phyloP scores from a whole-genome alignment of 2,329 filamentous ascomycete species.

The Endothia cerciana region DNA sequence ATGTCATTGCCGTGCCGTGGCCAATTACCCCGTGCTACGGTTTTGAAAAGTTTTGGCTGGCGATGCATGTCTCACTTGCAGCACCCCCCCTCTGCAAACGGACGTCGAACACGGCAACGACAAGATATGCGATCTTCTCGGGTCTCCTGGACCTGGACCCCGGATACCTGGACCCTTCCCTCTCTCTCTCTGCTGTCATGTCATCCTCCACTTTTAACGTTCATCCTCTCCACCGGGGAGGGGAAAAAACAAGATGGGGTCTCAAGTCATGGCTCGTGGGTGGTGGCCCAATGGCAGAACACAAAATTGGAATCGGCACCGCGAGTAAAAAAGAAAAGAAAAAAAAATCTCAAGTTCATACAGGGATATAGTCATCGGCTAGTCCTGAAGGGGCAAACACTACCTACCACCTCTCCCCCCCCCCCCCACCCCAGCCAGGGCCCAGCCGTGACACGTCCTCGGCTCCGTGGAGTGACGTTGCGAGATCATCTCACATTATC shows the following conservation, averaged over 20 bases:
- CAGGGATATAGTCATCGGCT: conserved; percentile 15
- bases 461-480: conserved; percentile 9
- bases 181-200: background rate
- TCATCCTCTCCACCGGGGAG: background rate
- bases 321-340: conserved; percentile 2
- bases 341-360: conserved; percentile 10
- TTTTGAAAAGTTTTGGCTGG: background rate
- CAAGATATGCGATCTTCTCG: no score
- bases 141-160: background rate
- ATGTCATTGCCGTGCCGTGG: conserved; percentile 1
- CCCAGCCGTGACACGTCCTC: conserved; percentile 2
- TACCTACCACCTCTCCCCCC: background rate
- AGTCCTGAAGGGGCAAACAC: conserved; percentile 9
- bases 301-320: conserved; percentile 6
- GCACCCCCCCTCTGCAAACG: conserved; percentile 6
- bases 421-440: background rate
- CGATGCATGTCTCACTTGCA: conserved; percentile 14
- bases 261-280: background rate
- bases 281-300: background rate
- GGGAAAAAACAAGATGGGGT: background rate
- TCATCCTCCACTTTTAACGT: conserved; percentile 3
- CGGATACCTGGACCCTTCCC: background rate
- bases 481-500: background rate
- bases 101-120: background rate
- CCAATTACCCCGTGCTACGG: background rate